Evolutionary conservation across 1,284 basidiomycete genomes (phyloP), one percentile per base, ranked within the genome.

Genomic region (Xerocomus tenax): DNA sequence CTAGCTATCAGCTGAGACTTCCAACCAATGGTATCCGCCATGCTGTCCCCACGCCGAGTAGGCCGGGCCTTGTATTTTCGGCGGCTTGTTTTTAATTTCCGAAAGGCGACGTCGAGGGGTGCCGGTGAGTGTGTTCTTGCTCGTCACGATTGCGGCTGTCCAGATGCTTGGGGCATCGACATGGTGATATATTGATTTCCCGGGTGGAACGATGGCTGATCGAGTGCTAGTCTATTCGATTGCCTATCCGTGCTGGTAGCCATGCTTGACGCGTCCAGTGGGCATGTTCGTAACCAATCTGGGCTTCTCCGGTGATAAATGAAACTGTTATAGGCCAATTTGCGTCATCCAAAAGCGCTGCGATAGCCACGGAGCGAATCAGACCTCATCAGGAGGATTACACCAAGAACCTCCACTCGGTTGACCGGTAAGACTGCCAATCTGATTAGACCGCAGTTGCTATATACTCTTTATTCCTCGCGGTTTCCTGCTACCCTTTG

Each of bases 21-120:
- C 29, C 29, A 12, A 29, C 12, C 29, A 29, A 29, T 29, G 29
- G 29, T 12, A 29, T 29, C 29, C 1, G 29, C 12, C 29, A 29
- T 29, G 29, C 29, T 30, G 29, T 30, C 29, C 29, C 29, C 29
- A 30, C 12, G 29, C 29, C 29, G 21, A 21, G 21, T 21, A 6
- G 21, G 21, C 21, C 21, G 12, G 12, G 12, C 29, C 29, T 13
- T 6, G 12, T 13, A 10, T 30, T 30, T 12, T 52, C 47, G 58
- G 58, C 51, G 56, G 56, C 12, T 41, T 47, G 51, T 26, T 46
- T 54, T 65, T 65, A 60, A 65, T 65, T 63, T 64, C 62, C 62
- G 60, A 58, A 28, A 49, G 32, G 25, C 25, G 25, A 8, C 8
- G 25, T 30, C 49, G 32, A 34, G 32, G n/a, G 15, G 32, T n/a